Evolutionary conservation across 805 yeast species (phyloP).

Genomic region (Wickerhamiella nectarea): DNA sequence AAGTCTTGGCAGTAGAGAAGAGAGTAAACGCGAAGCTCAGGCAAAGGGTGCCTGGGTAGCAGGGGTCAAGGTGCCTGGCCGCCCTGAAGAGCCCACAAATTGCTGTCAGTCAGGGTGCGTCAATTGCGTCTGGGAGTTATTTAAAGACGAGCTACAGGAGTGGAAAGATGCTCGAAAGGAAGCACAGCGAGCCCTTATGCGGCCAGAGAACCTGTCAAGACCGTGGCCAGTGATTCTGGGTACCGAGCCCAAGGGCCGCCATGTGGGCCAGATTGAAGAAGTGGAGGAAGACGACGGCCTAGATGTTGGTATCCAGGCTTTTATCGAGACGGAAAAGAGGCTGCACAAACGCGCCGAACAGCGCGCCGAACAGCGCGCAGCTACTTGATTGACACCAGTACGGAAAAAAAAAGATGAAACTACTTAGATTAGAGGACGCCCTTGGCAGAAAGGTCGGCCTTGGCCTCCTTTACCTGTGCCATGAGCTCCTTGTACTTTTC

Average conservation of each 20-base stretch:
- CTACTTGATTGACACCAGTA: no score
- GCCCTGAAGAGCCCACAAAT: conserved; percentile 82
- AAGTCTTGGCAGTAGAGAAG: conserved; percentile 24
- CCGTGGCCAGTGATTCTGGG: conserved; percentile 57
- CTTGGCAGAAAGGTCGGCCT: conserved; percentile 38
- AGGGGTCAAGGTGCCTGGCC: conserved; percentile 69
- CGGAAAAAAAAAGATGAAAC: no score
- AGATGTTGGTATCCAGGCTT: conserved; percentile 64
- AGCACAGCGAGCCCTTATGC: conserved; percentile 22
- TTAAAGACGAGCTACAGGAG: conserved; percentile 71
- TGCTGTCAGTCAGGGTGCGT: conserved; percentile 97
- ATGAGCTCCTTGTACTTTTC: conserved; percentile 51
- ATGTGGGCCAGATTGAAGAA: conserved; percentile 11
- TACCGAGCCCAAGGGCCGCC: conserved; percentile 28
- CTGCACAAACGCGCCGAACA: conserved; percentile 23
- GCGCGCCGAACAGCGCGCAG: neutral
- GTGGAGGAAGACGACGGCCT: conserved; percentile 37
- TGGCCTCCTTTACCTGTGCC: conserved; percentile 48
- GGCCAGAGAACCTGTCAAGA: conserved; percentile 27
- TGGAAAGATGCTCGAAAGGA: conserved; percentile 62
- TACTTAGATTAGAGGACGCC: conserved; percentile 33
- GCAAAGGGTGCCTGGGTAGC: conserved; percentile 29
- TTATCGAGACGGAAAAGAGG: conserved; percentile 68
- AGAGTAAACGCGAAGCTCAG: conserved; percentile 24
- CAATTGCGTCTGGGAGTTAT: conserved; percentile 93